Evolutionary conservation across 345 rosid species (phyloP).

Genomic region (Atalantia buxifolia): DNA sequence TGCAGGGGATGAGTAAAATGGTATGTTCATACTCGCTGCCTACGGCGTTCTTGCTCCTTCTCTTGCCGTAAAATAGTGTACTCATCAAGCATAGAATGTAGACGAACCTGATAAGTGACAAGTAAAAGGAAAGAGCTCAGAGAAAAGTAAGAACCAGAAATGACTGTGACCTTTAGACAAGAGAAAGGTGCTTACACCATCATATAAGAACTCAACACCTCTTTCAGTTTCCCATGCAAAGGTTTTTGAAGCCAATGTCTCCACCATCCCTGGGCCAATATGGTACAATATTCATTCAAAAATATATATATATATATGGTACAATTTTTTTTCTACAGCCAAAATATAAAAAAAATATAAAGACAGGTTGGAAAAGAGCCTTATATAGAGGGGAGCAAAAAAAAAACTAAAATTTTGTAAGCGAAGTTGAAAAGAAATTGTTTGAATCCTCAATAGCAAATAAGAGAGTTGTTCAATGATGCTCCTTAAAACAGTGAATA

Average conservation of each 20-base stretch:
- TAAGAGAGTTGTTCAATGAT: not conserved
- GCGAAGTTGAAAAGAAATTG: not conserved
- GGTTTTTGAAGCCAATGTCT: constrained; percentile 79
- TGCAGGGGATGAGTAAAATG: not conserved
- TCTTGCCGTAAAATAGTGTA: constrained; percentile 71
- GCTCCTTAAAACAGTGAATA: not conserved
- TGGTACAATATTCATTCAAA: not conserved
- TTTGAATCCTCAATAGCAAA: not conserved
- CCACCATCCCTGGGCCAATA: constrained; percentile 62
- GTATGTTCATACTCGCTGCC: constrained; percentile 57
- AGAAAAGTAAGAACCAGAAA: not conserved
- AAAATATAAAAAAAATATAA: not conserved
- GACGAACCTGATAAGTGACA: constrained; percentile 51
- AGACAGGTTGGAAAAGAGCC: not conserved
- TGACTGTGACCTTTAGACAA: not conserved
- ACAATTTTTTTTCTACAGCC: not conserved
- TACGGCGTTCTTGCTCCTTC: constrained; percentile 91
- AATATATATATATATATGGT: too few relatives aligned
- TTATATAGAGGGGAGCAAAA: not conserved
- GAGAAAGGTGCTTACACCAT: constrained; percentile 66
- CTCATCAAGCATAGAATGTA: constrained; percentile 90
- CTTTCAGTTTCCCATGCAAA: constrained; percentile 89
- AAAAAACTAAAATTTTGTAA: not conserved
- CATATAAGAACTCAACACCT: constrained; percentile 71
- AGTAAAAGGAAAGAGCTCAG: constrained; percentile 6